Evolutionary conservation across 2,329 filamentous ascomycete species (phyloP).

Genomic region (Verticillium klebahnii): DNA sequence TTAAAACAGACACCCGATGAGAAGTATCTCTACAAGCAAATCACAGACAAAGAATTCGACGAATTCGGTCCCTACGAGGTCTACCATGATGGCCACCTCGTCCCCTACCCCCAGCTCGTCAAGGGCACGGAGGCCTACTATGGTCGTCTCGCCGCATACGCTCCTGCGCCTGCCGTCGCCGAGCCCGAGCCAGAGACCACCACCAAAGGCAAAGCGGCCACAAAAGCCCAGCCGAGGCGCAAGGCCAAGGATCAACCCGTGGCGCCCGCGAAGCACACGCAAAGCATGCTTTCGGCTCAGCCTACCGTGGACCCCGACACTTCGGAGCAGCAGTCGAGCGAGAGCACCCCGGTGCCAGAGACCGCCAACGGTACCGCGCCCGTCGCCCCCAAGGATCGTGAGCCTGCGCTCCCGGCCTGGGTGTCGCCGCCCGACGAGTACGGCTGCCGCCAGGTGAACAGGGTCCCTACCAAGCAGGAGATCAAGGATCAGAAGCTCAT

Average conservation of each 20-base stretch:
- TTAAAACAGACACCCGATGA: slow-evolving; percentile 33
- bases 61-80: slow-evolving; percentile 38
- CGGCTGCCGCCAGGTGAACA: slow-evolving; percentile 44
- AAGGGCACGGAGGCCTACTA: slow-evolving; percentile 28
- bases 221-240: slow-evolving; percentile 32
- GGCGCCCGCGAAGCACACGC: slow-evolving; percentile 13
- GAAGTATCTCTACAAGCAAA: slow-evolving; percentile 39
- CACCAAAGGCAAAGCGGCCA: neutral
- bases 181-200: slow-evolving; percentile 2
- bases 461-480: slow-evolving; percentile 17
- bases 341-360: slow-evolving; percentile 15
- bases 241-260: slow-evolving; percentile 42
- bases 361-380: slow-evolving; percentile 17
- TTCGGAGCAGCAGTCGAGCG: slow-evolving; percentile 23
- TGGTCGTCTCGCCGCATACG: slow-evolving; percentile 10
- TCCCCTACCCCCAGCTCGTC: slow-evolving; percentile 40
- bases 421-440: slow-evolving; percentile 43
- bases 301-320: slow-evolving; percentile 13
- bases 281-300: slow-evolving; percentile 27
- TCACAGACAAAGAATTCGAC: slow-evolving; percentile 38
- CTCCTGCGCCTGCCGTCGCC: slow-evolving; percentile 5
- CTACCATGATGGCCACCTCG: slow-evolving; percentile 34
- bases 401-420: slow-evolving; percentile 21
- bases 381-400: slow-evolving; percentile 15
- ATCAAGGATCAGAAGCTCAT: slow-evolving; percentile 25